These are phyloP conservation scores for Cichorium intybus DNA, from an alignment of 140 eudicot genomes.

Conservation along the genomic window DNA sequence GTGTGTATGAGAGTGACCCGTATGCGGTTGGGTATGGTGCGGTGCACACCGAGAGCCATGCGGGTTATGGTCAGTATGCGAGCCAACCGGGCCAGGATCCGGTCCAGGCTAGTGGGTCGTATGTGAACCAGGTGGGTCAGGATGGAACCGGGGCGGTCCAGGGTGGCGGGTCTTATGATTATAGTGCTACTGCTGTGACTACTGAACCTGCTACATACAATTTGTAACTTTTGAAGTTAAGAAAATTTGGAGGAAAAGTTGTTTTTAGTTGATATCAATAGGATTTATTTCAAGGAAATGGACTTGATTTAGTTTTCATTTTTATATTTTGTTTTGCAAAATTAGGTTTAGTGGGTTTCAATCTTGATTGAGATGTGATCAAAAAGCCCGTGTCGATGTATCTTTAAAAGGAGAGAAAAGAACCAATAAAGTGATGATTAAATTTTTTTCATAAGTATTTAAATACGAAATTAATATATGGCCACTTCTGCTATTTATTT, in stretches of 20 bases:
- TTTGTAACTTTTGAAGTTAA: neutral
- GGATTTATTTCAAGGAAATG: neutral
- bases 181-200: neutral
- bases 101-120: constrained; percentile 1
- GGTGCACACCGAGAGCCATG: constrained; percentile 13
- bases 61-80: neutral
- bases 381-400: no score
- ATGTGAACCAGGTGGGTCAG: neutral
- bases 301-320: no score
- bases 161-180: neutral
- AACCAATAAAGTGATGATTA: no score
- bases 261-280: neutral
- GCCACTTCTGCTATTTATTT: no score
- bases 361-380: no score
- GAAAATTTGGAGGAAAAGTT: neutral
- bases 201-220: neutral
- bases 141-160: neutral
- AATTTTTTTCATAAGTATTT: no score
- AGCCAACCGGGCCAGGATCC: constrained; percentile 1
- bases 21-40: constrained; percentile 3
- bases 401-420: no score
- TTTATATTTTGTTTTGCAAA: neutral
- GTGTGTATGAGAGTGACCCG: constrained; percentile 6
- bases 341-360: neutral
- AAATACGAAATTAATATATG: no score